Evolutionary conservation across 1,284 basidiomycete species (phyloP), one percentile per base, ranked within the genome.

Genomic region (Pseudozyma sp.): DNA sequence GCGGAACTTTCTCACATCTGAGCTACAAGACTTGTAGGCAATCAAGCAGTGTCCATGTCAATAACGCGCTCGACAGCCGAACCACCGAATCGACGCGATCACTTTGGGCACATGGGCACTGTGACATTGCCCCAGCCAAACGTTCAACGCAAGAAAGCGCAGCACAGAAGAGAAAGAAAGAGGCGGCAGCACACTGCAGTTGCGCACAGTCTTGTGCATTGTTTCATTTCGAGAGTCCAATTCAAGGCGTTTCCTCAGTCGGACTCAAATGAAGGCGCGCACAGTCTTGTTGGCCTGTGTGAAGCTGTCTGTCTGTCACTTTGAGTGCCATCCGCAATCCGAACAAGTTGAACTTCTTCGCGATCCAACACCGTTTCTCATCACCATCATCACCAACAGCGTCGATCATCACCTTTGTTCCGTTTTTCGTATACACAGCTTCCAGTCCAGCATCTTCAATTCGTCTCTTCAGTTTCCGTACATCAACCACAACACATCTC

Each of bases 171-270:
- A 1, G 9, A 2, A 16, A 35, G 5, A 51, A 14, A 35, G 35
- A 51, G 11, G n/a, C 5, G 34, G 13, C 36, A 16, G 49, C 13
- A 38, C 7, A 14, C 19, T 52, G 18, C 42, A 47, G 18, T 53
- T 44, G 42, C 42, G 52, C 52, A 54, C 36, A 42, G 39, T 34
- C 12, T 43, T 35, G 54, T 44, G 54, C 52, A 42, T 54, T 53
- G 18, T 6, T 14, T 18, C 52, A 25, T 21, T 35, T 12, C 42
- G 16, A 11, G 16, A 11, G 35, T 43, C 25, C 52, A 42, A 40
- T 43, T 12, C 25, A 44, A 25, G 25, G 25, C 25, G 6, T 6
- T 31, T 31, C 6, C 25, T 31, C 25, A 31, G 25, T 6, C 25
- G 3, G 25, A 3, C 25, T 31, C 25, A 31, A 31, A 3, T 31